A percentile compares a stretch with the other conserved stretches of the same genome.
Conservation (phyloP, 495 filamentous ascomycete genomes). For the Penicillium waksmanii region DNA sequence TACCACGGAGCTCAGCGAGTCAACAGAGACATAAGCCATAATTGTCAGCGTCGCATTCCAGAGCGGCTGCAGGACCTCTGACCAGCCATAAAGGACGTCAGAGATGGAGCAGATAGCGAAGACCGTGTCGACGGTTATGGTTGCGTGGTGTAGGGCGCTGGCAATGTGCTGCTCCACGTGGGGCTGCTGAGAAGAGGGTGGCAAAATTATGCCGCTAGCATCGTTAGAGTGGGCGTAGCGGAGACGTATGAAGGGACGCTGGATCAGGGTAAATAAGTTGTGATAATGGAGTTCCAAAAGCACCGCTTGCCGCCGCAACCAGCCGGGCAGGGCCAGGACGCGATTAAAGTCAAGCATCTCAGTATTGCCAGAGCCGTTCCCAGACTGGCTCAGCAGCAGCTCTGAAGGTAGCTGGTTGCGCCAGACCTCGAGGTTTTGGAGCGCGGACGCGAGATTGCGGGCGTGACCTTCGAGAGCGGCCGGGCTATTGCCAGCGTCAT, state of each 20-base stretch:
- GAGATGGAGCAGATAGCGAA: conserved; percentile 9
- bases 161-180: conserved; percentile 5
- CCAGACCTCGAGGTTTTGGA: conserved; percentile 6
- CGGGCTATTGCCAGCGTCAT: conserved; percentile 9
- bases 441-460: conserved; percentile 3
- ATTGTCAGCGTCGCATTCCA: conserved; percentile 13
- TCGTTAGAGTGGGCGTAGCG: background rate
- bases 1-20: conserved; percentile 4
- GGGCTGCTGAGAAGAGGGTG: conserved; percentile 3
- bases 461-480: conserved; percentile 9
- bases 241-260: conserved; percentile 9
- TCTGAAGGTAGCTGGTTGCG: conserved; percentile 10
- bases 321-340: conserved; percentile 1
- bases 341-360: conserved; percentile 10
- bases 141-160: conserved; percentile 10
- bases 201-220: background rate
- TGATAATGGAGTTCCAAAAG: conserved; percentile 11
- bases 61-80: conserved; percentile 10
- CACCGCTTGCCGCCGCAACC: conserved; percentile 7
- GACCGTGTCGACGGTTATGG: conserved; percentile 6
- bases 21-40: conserved; percentile 4
- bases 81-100: conserved; percentile 11
- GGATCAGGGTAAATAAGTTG: conserved; percentile 7
- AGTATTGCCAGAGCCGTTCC: background rate
- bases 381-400: conserved; percentile 1